These are phyloP conservation scores for Penicillium occitanis DNA, from an alignment of 2,329 filamentous ascomycete genomes.

Conservation along the genomic window DNA sequence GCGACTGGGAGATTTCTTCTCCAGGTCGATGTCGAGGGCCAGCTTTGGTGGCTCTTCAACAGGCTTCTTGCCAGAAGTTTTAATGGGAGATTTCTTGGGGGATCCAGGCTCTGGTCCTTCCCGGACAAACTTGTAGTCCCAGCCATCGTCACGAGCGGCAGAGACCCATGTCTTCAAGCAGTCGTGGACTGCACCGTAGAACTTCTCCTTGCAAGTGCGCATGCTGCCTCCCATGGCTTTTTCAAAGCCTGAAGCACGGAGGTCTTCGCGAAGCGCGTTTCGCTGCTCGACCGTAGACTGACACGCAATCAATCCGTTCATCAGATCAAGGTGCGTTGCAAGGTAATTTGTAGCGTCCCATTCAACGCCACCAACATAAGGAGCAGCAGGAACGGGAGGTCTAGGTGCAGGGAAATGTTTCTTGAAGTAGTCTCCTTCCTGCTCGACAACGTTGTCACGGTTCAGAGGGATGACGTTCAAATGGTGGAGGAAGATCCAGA, in stretches of 20 bases:
- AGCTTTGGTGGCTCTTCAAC: slow-evolving; percentile 58
- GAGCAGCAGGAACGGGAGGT: slow-evolving; percentile 87
- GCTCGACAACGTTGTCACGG: slow-evolving; percentile 34
- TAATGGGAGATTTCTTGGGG: slow-evolving; percentile 51
- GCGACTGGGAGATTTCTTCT: slow-evolving; percentile 25
- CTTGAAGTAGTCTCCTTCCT: slow-evolving; percentile 37
- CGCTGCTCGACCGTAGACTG: slow-evolving; percentile 68
- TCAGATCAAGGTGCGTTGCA: slow-evolving; percentile 83
- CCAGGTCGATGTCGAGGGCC: slow-evolving; percentile 48
- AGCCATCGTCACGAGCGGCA: slow-evolving; percentile 81
- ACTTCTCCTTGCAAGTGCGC: slow-evolving; percentile 94
- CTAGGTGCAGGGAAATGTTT: slow-evolving; percentile 80
- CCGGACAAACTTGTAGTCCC: slow-evolving; percentile 78
- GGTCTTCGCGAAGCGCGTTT: slow-evolving; percentile 72
- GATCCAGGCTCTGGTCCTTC: slow-evolving; percentile 47
- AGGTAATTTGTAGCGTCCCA: slow-evolving; percentile 99
- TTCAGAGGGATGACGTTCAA: slow-evolving; percentile 73
- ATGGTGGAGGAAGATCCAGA: slow-evolving; percentile 98
- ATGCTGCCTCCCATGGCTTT: slow-evolving; percentile 81
- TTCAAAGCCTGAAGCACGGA: slow-evolving; percentile 85
- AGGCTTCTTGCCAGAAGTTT: slow-evolving; percentile 47
- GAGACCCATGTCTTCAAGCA: slow-evolving; percentile 86
- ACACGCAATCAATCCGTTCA: slow-evolving; percentile 87
- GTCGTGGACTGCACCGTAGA: slow-evolving; percentile 89
- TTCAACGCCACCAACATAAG: slow-evolving; percentile 94